Percentiles rank a stretch among this genome's conserved stretches.
Evolutionary conservation across 176 grass and related monocot species (phyloP).

Genomic region (Bonia amplexicaulis): DNA sequence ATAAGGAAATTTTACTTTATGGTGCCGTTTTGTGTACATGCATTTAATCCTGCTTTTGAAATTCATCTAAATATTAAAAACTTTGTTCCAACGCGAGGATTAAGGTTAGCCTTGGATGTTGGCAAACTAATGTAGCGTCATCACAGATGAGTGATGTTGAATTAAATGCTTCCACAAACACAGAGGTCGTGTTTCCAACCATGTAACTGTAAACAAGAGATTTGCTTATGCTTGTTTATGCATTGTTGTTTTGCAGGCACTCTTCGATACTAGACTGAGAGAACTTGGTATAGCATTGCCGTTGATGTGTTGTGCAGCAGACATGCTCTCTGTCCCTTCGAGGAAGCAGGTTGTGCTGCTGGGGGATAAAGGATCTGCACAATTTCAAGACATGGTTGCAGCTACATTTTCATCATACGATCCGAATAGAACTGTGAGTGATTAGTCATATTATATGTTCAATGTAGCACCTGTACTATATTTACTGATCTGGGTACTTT

Average conservation of each 20-base stretch:
- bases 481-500: conserved; percentile 6
- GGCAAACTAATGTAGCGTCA: not conserved
- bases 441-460: not conserved
- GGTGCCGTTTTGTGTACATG: not conserved
- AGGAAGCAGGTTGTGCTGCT: conserved; percentile 86
- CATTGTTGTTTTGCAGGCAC: conserved; percentile 46
- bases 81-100: not conserved
- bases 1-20: not conserved
- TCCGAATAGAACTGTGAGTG: conserved; percentile 80
- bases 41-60: not conserved
- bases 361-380: conserved; percentile 55
- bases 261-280: conserved; percentile 66
- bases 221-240: not conserved
- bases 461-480: not conserved
- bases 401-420: conserved; percentile 66
- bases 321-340: conserved; percentile 64
- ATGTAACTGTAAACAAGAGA: not conserved
- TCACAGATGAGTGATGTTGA: not conserved
- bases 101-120: not conserved
- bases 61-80: not conserved
- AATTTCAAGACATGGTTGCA: conserved; percentile 54
- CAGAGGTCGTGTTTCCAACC: not conserved
- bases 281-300: conserved; percentile 83
- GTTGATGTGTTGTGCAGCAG: conserved; percentile 84
- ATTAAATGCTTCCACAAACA: not conserved